phyloP scores from a whole-genome alignment of 192 early-diverging fungal genomes.

The Dimargaris cristalligena region DNA sequence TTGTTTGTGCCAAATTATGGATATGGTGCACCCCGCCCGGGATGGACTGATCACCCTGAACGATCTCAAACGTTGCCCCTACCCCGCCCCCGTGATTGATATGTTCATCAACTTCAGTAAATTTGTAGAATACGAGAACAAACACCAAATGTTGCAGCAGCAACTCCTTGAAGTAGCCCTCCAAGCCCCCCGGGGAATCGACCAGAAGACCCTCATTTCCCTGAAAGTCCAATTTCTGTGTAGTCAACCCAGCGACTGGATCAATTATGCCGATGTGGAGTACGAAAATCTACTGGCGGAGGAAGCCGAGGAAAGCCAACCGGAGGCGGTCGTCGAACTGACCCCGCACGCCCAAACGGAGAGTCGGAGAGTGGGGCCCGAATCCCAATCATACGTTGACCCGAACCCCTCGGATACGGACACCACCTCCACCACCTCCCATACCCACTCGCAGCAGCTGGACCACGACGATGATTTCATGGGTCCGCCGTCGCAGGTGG shows the following conservation, averaged over 20 bases:
- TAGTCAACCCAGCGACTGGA: slow-evolving; percentile 26
- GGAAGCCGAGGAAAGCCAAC: slow-evolving; percentile 15
- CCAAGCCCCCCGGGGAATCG: slow-evolving; percentile 22
- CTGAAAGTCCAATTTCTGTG: slow-evolving; percentile 26
- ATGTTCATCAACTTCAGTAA: slow-evolving; percentile 29
- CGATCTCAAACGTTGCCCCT: slow-evolving; percentile 22
- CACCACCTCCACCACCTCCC: not conserved
- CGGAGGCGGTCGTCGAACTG: not conserved
- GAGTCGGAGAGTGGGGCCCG: not conserved
- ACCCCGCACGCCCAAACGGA: not conserved
- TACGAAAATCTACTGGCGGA: slow-evolving; percentile 28
- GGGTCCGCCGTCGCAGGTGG: not conserved
- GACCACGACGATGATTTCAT: not conserved
- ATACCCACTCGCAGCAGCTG: not conserved
- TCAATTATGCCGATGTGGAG: slow-evolving; percentile 31
- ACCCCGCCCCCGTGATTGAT: slow-evolving; percentile 27
- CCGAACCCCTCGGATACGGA: not conserved
- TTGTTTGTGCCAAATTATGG: slow-evolving; percentile 30
- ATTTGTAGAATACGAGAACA: slow-evolving; percentile 29
- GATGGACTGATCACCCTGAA: slow-evolving; percentile 27
- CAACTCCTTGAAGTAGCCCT: slow-evolving; percentile 26
- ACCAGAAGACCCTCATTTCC: slow-evolving; percentile 24
- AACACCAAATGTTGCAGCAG: slow-evolving; percentile 25
- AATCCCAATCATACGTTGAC: not conserved
- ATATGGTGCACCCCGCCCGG: slow-evolving; percentile 22